Evolutionary conservation across 345 rosid species (phyloP), one percentile per base, ranked within the genome.

Genomic region (Melaleuca alternifolia): DNA sequence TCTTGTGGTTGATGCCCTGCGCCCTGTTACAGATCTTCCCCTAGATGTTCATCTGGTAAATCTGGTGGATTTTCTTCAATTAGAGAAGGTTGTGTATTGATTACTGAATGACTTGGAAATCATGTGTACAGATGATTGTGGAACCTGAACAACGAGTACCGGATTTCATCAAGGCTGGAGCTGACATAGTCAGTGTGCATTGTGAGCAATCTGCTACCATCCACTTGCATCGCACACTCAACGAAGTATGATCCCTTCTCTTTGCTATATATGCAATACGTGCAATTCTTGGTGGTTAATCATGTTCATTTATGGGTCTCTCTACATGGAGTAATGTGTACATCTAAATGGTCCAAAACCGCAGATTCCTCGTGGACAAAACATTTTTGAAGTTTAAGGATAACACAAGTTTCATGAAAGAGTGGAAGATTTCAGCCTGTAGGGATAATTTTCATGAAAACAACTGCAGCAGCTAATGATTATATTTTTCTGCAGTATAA

Each of bases 131-230:
- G 99, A 97, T 97, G 99, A 97, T 97, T 87, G 98, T 96, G 83
- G 99, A 97, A 89, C 99, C 99, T 0, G 99, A 97, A 50, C 97
- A 92, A 88, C 93, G 99, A 81, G 97, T 96, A 33, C 95, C 98
- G 10, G 99, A 97, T 92, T 97, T 97, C 89, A 96, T 97, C 91
- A 94, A 97, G 92, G 99, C 99, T 61, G 99, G 99, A 88, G 99
- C 99, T 84, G 99, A 96, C 89, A 96, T 97, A 51, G 96, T 97
- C 91, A 97, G 99, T 87, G 97, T 97, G 13, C 99, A 97, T 86
- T 97, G 99, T 86, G 99, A 97, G 89, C 98, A 96, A 86, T 88
- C 98, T 89, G 90, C 99, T 18, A 97, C 99, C 87, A 97, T 97
- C 89, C 99, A 97, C 91, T 91, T 97, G 95, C 99, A 97, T 88